phyloP scores from a whole-genome alignment of 2,329 filamentous ascomycete species.

The Rhynchosporium secalis region DNA sequence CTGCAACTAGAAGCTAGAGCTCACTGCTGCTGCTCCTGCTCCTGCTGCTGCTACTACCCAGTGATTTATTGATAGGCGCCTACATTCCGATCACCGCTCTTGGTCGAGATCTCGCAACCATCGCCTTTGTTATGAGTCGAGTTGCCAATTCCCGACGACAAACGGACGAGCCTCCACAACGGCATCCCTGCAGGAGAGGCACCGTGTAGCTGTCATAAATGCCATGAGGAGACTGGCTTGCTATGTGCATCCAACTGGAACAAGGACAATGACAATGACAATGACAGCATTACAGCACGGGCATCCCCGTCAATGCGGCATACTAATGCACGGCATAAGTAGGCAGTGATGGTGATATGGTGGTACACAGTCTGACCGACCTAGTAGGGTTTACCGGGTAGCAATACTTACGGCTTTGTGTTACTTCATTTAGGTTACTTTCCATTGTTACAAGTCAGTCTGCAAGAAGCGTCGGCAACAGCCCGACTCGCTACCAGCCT shows the following conservation, averaged over 20 bases:
- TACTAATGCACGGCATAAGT: slow-evolving; percentile 32
- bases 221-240: slow-evolving; percentile 24
- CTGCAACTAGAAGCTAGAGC: slow-evolving; percentile 24
- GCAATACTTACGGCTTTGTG: too few species aligned
- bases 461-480: too few species aligned
- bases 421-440: too few species aligned
- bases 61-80: background rate
- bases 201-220: slow-evolving; percentile 17
- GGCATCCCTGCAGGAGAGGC: slow-evolving; percentile 28
- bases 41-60: background rate
- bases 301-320: slow-evolving; percentile 27
- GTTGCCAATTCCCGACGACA: slow-evolving; percentile 17
- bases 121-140: slow-evolving; percentile 18
- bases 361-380: background rate
- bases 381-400: too few species aligned
- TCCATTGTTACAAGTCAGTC: too few species aligned
- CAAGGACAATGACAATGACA: slow-evolving; percentile 29
- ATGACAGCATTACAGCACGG: slow-evolving; percentile 29
- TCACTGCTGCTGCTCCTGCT: slow-evolving; percentile 2
- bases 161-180: slow-evolving; percentile 28
- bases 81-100: slow-evolving; percentile 7
- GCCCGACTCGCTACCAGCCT: slow-evolving; percentile 17
- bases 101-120: slow-evolving; percentile 23
- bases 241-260: slow-evolving; percentile 9
- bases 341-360: slow-evolving; percentile 23